Conservation (phyloP, 73 alveolate species). For the Loxodes magnus region DNA sequence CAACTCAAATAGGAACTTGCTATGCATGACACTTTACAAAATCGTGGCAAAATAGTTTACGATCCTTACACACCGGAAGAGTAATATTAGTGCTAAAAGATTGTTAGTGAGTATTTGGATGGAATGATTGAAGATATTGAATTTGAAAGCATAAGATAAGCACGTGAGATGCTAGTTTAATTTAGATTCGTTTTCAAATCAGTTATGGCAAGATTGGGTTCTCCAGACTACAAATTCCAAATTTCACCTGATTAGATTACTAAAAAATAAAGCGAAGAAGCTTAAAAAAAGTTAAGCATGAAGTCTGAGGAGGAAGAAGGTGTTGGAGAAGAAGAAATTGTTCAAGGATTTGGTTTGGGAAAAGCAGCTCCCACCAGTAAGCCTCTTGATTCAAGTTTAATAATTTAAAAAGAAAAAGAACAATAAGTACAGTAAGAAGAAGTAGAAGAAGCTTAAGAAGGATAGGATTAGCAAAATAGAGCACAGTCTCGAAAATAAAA, state of each 20-base stretch:
- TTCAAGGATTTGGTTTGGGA: conserved; percentile 65
- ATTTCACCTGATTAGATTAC: conserved; percentile 23
- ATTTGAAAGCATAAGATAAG: conserved; percentile 78
- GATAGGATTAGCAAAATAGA: no score
- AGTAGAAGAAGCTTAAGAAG: conserved; percentile 26
- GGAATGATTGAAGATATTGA: conserved; percentile 72
- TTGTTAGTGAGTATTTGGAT: background rate
- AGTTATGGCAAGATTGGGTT: conserved; percentile 44
- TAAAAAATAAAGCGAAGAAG: conserved; percentile 16
- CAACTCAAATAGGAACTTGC: background rate
- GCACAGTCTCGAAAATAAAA: no score
- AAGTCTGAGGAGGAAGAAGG: conserved; percentile 44
- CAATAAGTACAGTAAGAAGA: conserved; percentile 26
- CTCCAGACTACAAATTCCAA: conserved; percentile 28
- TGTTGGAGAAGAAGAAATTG: conserved; percentile 61
- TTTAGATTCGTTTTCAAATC: conserved; percentile 76
- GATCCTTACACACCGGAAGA: background rate
- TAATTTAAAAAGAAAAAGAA: conserved; percentile 20
- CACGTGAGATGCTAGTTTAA: conserved; percentile 82
- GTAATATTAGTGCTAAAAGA: background rate
- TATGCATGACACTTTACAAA: background rate
- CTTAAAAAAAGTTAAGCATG: conserved; percentile 14
- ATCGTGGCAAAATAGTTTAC: background rate
- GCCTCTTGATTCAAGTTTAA: conserved; percentile 51
- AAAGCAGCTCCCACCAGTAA: conserved; percentile 62